Evolutionary conservation across 768 basidiomycete genomes (phyloP).

Genomic region (Lyophyllum semitale): DNA sequence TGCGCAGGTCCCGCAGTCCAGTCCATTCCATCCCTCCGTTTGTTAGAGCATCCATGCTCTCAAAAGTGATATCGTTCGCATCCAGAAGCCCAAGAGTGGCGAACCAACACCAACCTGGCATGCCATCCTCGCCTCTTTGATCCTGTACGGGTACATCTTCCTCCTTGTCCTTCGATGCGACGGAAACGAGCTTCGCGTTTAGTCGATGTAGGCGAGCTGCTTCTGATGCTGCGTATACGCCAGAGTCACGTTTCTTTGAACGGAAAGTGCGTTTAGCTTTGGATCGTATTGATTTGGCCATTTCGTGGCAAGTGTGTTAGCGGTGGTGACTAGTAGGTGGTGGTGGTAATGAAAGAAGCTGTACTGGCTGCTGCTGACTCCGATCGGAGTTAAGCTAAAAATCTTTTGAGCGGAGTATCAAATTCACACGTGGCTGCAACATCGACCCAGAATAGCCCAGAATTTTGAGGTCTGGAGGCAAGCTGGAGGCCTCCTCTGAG

Average conservation of each 20-base stretch:
- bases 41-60: constrained; percentile 42
- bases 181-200: constrained; percentile 60
- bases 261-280: constrained; percentile 82
- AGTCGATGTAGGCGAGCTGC: constrained; percentile 78
- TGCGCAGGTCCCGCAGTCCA: constrained; percentile 7
- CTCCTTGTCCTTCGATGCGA: constrained; percentile 43
- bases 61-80: constrained; percentile 55
- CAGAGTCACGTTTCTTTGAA: constrained; percentile 71
- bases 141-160: constrained; percentile 34
- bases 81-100: constrained; percentile 59
- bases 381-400: constrained; percentile 9
- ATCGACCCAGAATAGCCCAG: too few relatives aligned
- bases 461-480: too few relatives aligned
- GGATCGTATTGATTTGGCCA: constrained; percentile 85
- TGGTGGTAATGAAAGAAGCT: constrained; percentile 12
- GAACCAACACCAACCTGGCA: constrained; percentile 72
- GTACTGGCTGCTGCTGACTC: background rate
- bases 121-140: constrained; percentile 37
- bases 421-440: constrained; percentile 9
- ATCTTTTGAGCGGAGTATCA: constrained; percentile 12
- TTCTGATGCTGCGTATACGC: constrained; percentile 76
- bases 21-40: constrained; percentile 8
- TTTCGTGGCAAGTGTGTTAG: constrained; percentile 24
- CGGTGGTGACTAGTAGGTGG: constrained; percentile 21
- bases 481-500: too few relatives aligned